Evolutionary conservation across 129 eudicot genomes (phyloP).

Genomic region (Glebionis coronaria): DNA sequence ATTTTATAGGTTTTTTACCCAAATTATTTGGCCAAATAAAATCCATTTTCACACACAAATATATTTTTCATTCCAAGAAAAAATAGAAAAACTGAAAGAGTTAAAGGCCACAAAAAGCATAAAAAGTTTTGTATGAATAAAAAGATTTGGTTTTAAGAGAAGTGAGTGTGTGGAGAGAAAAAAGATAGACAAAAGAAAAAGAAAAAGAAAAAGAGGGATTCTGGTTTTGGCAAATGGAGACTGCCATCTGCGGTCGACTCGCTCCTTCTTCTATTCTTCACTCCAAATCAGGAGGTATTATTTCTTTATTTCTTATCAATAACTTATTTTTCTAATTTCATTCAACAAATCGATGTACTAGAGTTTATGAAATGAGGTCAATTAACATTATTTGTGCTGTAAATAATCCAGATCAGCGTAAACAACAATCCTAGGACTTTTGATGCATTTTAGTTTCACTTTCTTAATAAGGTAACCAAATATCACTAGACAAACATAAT

Average conservation of each 20-base stretch:
- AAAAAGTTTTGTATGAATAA: background rate
- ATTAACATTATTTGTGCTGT: background rate
- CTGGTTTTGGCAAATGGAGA: conserved; percentile 41
- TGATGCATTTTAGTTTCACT: too few relatives aligned
- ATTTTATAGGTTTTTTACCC: too few relatives aligned
- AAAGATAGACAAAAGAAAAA: conserved; percentile 14
- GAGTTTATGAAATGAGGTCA: conserved; percentile 16
- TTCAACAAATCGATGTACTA: conserved; percentile 11
- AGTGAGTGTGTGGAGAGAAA: background rate
- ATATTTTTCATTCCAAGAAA: too few relatives aligned
- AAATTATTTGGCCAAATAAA: too few relatives aligned
- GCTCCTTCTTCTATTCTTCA: conserved; percentile 48
- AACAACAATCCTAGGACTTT: too few relatives aligned
- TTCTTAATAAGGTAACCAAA: background rate
- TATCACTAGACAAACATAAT: too few relatives aligned
- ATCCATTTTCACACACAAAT: too few relatives aligned
- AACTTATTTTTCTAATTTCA: too few relatives aligned
- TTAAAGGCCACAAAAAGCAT: conserved; percentile 19
- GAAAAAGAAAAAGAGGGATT: conserved; percentile 12
- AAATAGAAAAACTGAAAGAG: background rate
- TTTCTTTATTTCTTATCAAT: too few relatives aligned
- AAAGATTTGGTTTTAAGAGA: conserved; percentile 16
- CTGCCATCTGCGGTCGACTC: conserved; percentile 56
- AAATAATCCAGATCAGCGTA: too few relatives aligned
- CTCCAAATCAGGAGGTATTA: conserved; percentile 31